Base-by-base conservation (phyloP, 352 stramenopile species). In the Pythium vanterpoolii region DNA sequence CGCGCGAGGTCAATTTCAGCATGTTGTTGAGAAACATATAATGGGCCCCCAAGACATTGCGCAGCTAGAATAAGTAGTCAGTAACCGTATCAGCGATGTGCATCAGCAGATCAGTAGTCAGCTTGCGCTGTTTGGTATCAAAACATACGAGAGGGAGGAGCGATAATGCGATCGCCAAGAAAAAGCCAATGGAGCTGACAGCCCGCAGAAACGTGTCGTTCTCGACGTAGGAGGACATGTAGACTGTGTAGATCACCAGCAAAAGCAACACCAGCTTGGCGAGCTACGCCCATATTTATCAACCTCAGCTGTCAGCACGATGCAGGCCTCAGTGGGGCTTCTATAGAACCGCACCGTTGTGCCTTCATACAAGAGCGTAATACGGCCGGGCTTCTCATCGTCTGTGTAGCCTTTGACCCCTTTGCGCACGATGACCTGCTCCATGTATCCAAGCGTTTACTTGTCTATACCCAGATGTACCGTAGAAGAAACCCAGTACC, bases 11-110 rank as follows among this genome's bases (percentile, higher is more conserved):
- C 5, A 89, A 45, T 30, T 76, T 72, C 42, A 90, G 56, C 77
- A 90, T 88, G 54, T 86, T 90, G 60, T 71, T 61, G 47, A 90
- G 62, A 42, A 90, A 90, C 81, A 90, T 89, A 61, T 89, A 86
- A 59, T 87, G 78, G 2, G 73, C 81, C 4, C 78, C 81, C 66
- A 90, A 71, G 60, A 89, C 64, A 43, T 90, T 90, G 26, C 75
- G 78, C 10, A 90, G 56, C 81, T 90, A 43, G 19, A 1, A 5
- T 30, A 21, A 19, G n/a, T n/a, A n/a, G n/a, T n/a, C n/a, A n/a
- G n/a, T n/a, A n/a, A n/a, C n/a, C n/a, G n/a, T n/a, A n/a, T n/a
- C n/a, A n/a, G n/a, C n/a, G n/a, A n/a, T n/a, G n/a, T n/a, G n/a
- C n/a, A n/a, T n/a, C n/a, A n/a, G n/a, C n/a, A n/a, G n/a, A n/a